Percentiles rank a stretch among this genome's conserved stretches.
Evolutionary conservation across 345 rosid species (phyloP).

Genomic region (Aurinia saxatilis): DNA sequence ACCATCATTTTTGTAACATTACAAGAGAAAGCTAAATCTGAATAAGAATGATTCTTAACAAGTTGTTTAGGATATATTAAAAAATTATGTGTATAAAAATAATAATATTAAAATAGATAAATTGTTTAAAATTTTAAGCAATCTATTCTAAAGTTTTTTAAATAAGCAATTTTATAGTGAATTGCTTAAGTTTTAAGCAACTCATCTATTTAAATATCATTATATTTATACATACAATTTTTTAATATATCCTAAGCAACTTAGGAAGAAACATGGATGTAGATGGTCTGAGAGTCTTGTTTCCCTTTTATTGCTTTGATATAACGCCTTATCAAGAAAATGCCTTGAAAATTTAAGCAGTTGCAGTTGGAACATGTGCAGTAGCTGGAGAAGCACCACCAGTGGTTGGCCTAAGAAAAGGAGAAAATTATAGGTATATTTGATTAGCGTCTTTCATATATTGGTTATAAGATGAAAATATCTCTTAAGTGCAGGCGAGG

Average conservation of each 20-base stretch:
- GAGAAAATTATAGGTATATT: neutral
- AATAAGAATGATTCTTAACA: neutral
- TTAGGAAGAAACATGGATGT: neutral
- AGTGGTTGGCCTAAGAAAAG: slow-evolving; percentile 47
- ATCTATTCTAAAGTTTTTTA: no score
- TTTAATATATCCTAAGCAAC: no score
- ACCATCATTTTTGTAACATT: neutral
- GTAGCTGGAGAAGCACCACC: slow-evolving; percentile 51
- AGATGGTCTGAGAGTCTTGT: no score
- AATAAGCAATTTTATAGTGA: no score
- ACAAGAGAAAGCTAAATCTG: neutral
- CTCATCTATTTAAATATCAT: no score
- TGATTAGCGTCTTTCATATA: neutral
- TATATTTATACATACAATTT: no score
- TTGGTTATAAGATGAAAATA: neutral
- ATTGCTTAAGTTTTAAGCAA: no score
- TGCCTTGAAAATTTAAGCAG: slow-evolving; percentile 2
- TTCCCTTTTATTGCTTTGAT: neutral
- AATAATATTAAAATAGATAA: no score
- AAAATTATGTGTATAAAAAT: no score
- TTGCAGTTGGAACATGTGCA: slow-evolving; percentile 17
- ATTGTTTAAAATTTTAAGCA: no score
- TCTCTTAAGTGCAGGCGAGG: neutral
- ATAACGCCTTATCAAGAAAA: neutral
- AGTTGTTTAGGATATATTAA: no score